phyloP scores from a whole-genome alignment of 2,329 filamentous ascomycete genomes.

The Curvularia verruculosa region DNA sequence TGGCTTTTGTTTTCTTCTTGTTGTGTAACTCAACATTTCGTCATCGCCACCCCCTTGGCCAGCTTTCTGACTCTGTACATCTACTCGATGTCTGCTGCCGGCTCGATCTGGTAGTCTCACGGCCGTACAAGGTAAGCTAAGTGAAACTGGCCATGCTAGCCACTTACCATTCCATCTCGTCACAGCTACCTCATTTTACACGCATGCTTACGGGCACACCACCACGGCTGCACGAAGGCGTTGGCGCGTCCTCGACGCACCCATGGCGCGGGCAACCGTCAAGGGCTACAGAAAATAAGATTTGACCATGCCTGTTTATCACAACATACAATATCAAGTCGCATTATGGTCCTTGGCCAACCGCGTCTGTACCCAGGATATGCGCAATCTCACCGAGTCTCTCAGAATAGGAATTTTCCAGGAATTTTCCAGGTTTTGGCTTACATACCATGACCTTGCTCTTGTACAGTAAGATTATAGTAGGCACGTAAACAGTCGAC shows the following conservation, averaged over 20 bases:
- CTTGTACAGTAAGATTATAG: not conserved
- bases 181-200: constrained; percentile 1
- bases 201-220: constrained; percentile 1
- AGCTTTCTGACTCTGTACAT: not conserved
- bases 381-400: not conserved
- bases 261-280: not conserved
- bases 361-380: not conserved
- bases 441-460: not conserved
- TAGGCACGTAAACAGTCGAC: constrained; percentile 4
- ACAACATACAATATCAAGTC: not conserved
- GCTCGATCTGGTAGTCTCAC: not conserved
- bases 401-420: not conserved
- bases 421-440: too few species aligned
- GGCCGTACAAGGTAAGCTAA: not conserved
- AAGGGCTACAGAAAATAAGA: not conserved
- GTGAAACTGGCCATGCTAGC: not conserved
- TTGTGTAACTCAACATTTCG: not conserved
- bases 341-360: not conserved
- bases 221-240: not conserved
- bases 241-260: not conserved
- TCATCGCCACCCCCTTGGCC: not conserved
- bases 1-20: not conserved
- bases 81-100: not conserved
- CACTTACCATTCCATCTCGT: constrained; percentile 1
- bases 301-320: not conserved